Evolutionary conservation across 257 asterid species (phyloP), one percentile per base, ranked within the genome.

Genomic region (Eucommia ulmoides): DNA sequence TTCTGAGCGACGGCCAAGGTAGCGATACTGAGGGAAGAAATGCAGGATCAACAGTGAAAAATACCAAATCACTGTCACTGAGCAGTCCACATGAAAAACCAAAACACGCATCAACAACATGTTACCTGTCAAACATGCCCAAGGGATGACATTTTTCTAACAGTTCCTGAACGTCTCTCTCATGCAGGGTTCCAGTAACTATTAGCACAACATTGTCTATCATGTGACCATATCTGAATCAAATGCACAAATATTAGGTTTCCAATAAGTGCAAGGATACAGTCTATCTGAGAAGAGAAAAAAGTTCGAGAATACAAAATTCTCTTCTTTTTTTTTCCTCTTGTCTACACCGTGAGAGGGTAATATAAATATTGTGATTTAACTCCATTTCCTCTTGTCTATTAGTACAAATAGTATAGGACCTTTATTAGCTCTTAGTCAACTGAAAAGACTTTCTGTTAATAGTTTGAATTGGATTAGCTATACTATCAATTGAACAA

Each of bases 121-220:
- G 63, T n/a, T 74, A 87, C 97, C 97, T 83, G 73, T 87, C 97
- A 73, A 87, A 87, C 97, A 83, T 87, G 61, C 97, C 97, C 76
- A 87, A 56, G 41, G 97, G 97, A 57, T 87, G 97, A 52, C 97
- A 87, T 69, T 87, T 87, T 80, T 87, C 97, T 75, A 83, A 61
- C 74, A 87, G 65, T 63, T 87, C 97, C 63, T 87, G 93, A 61
- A 87, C 94, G 68, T 87, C 97, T 68, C 97, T 76, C 73, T 83
- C 97, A 41, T 87, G 97, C 80, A 87, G 68, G 49, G 97, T 87
- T 61, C 97, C 97, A 24, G 97, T 87, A 54, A 87, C 93, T 69
- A 87, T 81, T 22, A 87, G 84, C 63, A 87, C 96, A 41, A 83
- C 94, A 55, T 86, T 83, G 79, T 86, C 96, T 29, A 86, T 86